These are phyloP conservation scores for Hippophae gyantsensis DNA, from an alignment of 306 rosid species.

Conservation along the genomic window DNA sequence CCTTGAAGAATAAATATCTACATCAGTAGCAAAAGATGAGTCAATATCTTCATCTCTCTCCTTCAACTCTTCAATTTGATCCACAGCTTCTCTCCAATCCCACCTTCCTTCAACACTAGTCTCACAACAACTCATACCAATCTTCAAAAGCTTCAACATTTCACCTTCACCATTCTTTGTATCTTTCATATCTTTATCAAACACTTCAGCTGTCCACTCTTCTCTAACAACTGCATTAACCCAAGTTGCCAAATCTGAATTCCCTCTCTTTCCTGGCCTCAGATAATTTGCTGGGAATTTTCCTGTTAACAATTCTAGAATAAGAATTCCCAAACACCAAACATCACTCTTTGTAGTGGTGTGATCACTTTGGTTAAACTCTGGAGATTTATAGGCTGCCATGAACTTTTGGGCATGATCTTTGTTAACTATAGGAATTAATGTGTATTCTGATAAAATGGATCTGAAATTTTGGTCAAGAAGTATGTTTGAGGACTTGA, in stretches of 20 bases:
- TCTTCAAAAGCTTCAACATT: slow-evolving; percentile 57
- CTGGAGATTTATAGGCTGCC: slow-evolving; percentile 60
- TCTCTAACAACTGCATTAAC: slow-evolving; percentile 57
- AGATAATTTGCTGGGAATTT: slow-evolving; percentile 54
- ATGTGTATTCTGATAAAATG: slow-evolving; percentile 49
- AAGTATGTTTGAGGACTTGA: slow-evolving; percentile 76
- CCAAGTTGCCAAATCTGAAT: slow-evolving; percentile 52
- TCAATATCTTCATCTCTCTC: slow-evolving; percentile 42
- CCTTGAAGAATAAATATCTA: slow-evolving; percentile 36
- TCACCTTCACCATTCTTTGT: slow-evolving; percentile 40
- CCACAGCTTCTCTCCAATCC: slow-evolving; percentile 52
- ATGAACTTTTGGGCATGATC: slow-evolving; percentile 51
- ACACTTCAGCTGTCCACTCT: slow-evolving; percentile 67
- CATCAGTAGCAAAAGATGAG: slow-evolving; percentile 33
- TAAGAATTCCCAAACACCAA: slow-evolving; percentile 68
- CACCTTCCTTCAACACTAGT: slow-evolving; percentile 35
- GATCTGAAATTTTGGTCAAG: slow-evolving; percentile 39
- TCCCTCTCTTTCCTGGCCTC: slow-evolving; percentile 34
- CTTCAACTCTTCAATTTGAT: slow-evolving; percentile 45
- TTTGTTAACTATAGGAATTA: slow-evolving; percentile 28
- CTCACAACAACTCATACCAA: slow-evolving; percentile 67
- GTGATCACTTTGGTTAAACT: slow-evolving; percentile 24
- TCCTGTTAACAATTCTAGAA: slow-evolving; percentile 58
- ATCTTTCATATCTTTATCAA: slow-evolving; percentile 42
- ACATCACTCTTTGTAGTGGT: slow-evolving; percentile 40